Conservation (phyloP, 176 grass and related monocot species). For the Chloris gayana region DNA sequence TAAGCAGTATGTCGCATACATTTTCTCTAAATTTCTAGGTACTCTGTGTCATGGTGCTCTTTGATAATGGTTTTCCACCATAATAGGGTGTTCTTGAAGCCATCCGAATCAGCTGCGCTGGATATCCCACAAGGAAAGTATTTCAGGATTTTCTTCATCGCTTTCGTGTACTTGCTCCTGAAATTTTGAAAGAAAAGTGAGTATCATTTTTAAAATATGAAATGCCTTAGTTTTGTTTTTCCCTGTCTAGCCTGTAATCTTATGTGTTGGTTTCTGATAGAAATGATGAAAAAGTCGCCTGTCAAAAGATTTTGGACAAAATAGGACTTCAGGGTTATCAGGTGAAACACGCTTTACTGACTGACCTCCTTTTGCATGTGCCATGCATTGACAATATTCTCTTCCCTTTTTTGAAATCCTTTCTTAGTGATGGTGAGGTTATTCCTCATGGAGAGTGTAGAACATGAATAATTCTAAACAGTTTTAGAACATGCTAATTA, state of each 20-base stretch:
- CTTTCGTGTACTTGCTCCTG: conserved; percentile 88
- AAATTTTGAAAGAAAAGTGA: conserved; percentile 88
- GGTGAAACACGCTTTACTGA: conserved; percentile 51
- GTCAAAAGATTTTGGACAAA: conserved; percentile 92
- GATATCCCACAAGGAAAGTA: conserved; percentile 94
- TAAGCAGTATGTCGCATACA: conserved; percentile 49
- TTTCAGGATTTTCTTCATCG: conserved; percentile 96
- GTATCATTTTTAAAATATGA: conserved; percentile 28
- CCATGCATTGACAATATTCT: conserved; percentile 10
- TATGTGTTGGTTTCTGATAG: conserved; percentile 45
- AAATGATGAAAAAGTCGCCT: conserved; percentile 81
- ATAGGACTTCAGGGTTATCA: conserved; percentile 85
- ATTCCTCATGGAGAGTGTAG: conserved; percentile 7
- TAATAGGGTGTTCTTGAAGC: conserved; percentile 97
- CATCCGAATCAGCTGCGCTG: conserved; percentile 96
- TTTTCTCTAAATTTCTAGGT: conserved; percentile 4
- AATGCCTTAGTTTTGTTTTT: neutral
- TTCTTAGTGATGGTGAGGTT: neutral
- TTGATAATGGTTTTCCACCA: conserved; percentile 31
- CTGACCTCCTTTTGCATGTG: neutral
- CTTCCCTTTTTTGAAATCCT: neutral
- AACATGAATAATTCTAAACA: conserved; percentile 15
- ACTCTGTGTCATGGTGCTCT: neutral
- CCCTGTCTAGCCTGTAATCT: conserved; percentile 26
- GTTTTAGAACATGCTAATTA: neutral